Evolutionary conservation across 441 rosid genomes (phyloP).

Genomic region (Euphorbia schlechtendalii): DNA sequence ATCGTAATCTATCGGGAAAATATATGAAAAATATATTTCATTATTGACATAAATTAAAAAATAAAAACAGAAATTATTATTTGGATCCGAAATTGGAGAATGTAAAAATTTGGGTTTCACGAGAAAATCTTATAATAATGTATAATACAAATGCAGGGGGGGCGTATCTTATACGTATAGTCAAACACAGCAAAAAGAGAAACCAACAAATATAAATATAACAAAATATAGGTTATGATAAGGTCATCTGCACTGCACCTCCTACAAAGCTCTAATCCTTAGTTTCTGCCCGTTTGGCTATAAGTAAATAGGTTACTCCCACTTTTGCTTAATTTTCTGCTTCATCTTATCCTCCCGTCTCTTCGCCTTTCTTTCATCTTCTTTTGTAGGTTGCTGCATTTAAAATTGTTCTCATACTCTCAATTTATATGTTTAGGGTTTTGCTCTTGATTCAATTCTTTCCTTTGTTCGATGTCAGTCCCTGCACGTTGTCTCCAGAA

Average conservation of each 20-base stretch:
- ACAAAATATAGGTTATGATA: constrained; percentile 13
- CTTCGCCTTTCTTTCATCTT: background rate
- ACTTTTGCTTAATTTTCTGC: background rate
- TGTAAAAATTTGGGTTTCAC: too few relatives aligned
- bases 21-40: too few relatives aligned
- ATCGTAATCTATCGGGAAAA: too few relatives aligned
- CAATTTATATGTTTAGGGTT: constrained; percentile 23
- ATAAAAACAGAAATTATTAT: too few relatives aligned
- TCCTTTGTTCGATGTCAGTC: background rate
- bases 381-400: background rate
- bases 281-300: background rate
- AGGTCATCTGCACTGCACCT: constrained; percentile 15
- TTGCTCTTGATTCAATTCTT: background rate
- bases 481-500: background rate
- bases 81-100: too few relatives aligned
- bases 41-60: too few relatives aligned
- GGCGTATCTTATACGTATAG: too few relatives aligned
- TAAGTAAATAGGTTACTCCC: constrained; percentile 6
- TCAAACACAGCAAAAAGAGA: too few relatives aligned
- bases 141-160: too few relatives aligned
- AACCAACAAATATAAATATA: too few relatives aligned
- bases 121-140: too few relatives aligned
- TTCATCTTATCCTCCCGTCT: background rate
- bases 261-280: background rate
- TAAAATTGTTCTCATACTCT: background rate